These are phyloP conservation scores for Capsicum pubescens DNA, from an alignment of 257 asterid species.

Conservation along the genomic window DNA sequence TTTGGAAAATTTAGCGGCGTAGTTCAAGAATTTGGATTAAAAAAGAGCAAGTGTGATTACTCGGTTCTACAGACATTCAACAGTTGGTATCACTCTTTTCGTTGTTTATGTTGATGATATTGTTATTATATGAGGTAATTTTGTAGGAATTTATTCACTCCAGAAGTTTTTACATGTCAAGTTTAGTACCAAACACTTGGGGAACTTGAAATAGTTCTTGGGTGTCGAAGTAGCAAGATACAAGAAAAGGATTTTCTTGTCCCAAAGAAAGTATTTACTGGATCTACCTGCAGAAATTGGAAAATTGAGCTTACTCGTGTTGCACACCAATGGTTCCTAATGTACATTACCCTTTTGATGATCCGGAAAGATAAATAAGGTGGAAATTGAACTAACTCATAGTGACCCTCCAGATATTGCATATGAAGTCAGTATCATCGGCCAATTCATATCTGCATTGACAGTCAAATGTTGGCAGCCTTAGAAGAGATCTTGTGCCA, in stretches of 20 bases:
- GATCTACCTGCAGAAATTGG: neutral
- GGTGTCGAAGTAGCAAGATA: neutral
- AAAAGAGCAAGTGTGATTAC: neutral
- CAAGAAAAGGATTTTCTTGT: neutral
- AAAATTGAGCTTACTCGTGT: neutral
- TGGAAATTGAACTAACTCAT: neutral
- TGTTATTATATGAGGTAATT: neutral
- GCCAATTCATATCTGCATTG: neutral
- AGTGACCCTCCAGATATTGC: neutral
- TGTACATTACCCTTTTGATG: neutral
- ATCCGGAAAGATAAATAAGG: neutral
- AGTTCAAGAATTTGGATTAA: neutral
- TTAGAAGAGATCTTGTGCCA: neutral
- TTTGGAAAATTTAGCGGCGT: neutral
- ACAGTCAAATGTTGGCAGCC: neutral
- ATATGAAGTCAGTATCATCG: neutral
- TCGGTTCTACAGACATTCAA: neutral
- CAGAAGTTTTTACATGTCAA: neutral
- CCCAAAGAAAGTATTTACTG: neutral
- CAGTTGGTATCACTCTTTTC: neutral
- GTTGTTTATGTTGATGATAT: neutral
- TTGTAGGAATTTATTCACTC: neutral
- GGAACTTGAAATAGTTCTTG: neutral
- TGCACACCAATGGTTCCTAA: neutral
- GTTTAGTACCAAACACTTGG: neutral